Percentiles rank a stretch among this genome's conserved stretches.
phyloP scores from a whole-genome alignment of 106 monocot genomes.

The Platanthera guangdongensis region DNA sequence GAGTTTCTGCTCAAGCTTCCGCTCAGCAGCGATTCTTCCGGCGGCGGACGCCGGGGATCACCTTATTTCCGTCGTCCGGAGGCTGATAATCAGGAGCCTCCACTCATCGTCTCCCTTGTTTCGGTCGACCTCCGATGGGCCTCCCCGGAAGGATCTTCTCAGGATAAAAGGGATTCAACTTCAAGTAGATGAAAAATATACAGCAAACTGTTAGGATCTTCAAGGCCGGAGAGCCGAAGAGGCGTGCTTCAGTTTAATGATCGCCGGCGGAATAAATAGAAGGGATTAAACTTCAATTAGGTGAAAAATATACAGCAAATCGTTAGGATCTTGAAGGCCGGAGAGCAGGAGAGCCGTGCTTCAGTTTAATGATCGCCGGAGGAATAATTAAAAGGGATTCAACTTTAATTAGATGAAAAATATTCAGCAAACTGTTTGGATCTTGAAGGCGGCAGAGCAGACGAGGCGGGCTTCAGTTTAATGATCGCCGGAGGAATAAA shows the following conservation, averaged over 20 bases:
- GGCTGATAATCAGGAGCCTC: constrained; percentile 28
- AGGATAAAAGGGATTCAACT: not conserved
- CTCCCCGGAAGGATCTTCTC: constrained; percentile 1
- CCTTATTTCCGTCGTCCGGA: constrained; percentile 28
- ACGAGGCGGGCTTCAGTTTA: no score
- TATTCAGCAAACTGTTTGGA: no score
- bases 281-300: not conserved
- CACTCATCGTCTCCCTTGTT: constrained; percentile 4
- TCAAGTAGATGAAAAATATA: not conserved
- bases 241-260: no score
- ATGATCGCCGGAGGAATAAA: no score
- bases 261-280: no score
- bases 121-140: not conserved
- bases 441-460: no score
- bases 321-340: no score
- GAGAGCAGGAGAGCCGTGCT: no score
- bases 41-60: constrained; percentile 7
- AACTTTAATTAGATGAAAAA: not conserved
- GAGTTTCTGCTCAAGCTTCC: constrained; percentile 19
- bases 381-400: not conserved
- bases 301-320: no score
- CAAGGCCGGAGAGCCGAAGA: no score
- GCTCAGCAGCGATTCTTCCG: constrained; percentile 11
- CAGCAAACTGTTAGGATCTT: no score
- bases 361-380: no score